Conservation (phyloP, 805 yeast genomes). For the Wickerhamomyces sydowiorum region DNA sequence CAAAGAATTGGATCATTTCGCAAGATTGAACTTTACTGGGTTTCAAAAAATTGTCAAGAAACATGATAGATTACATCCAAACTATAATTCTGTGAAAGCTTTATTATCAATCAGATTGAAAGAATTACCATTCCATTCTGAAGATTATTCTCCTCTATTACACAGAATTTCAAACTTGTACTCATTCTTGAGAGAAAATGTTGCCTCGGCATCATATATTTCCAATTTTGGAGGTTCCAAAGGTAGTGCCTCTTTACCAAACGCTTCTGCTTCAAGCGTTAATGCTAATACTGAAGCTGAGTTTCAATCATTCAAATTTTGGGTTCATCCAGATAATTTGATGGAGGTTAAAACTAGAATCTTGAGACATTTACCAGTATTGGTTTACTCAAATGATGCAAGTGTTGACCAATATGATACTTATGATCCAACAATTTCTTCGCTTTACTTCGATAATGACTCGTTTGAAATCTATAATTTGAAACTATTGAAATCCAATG, state of each 20-base stretch:
- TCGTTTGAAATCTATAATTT: slow-evolving; percentile 82
- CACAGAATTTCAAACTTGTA: slow-evolving; percentile 78
- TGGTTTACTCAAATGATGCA: slow-evolving; percentile 56
- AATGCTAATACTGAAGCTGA: slow-evolving; percentile 23
- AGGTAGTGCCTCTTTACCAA: slow-evolving; percentile 7
- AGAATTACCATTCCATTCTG: slow-evolving; percentile 86
- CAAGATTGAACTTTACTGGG: slow-evolving; percentile 90
- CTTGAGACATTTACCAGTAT: slow-evolving; percentile 86
- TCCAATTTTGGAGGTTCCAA: slow-evolving; percentile 15
- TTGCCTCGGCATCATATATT: slow-evolving; percentile 27
- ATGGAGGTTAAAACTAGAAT: slow-evolving; percentile 98
- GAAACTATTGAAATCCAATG: slow-evolving; percentile 63
- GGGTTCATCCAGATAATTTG: slow-evolving; percentile 95
- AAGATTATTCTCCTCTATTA: slow-evolving; percentile 88
- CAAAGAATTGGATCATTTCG: slow-evolving; percentile 83
- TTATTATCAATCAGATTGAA: slow-evolving; percentile 81
- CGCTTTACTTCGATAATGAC: slow-evolving; percentile 82
- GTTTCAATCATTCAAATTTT: slow-evolving; percentile 73
- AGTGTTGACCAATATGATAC: slow-evolving; percentile 35
- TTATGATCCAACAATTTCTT: slow-evolving; percentile 78
- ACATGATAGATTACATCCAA: slow-evolving; percentile 86
- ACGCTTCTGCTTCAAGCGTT: slow-evolving; percentile 20
- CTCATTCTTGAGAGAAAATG: slow-evolving; percentile 74
- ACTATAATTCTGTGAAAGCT: slow-evolving; percentile 81
- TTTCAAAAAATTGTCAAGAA: slow-evolving; percentile 92